Base-by-base conservation (phyloP, 495 filamentous ascomycete species). In the Echria macrotheca region DNA sequence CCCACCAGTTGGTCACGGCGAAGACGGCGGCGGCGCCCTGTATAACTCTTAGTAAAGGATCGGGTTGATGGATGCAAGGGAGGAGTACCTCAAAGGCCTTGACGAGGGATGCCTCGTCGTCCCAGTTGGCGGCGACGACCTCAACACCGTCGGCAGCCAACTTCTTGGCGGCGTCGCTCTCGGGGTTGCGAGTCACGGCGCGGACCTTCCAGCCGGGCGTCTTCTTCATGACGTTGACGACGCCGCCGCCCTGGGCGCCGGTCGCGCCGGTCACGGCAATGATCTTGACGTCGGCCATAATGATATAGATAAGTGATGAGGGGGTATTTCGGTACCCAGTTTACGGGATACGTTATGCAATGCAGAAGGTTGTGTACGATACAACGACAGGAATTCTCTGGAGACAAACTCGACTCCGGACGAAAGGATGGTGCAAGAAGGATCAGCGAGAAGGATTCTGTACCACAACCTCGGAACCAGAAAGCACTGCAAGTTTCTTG, bases 101-200 rank as follows among this genome's bases (percentile, higher is more conserved):
- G 11, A 33, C 26, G 4, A 58, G 43, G 10, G 42, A 46, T 1
- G 41, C 45, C 22, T 50, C 28, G 19, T 63, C 53, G 42, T 62
- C 56, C 0, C 52, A 37, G 44, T 66, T 53, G 2, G 41, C 63
- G 11, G 40, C 44, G 23, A 59, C 57, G 5, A 55, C 45, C 31
- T 59, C 51, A 5, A 60, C 47, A 26, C 51, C 52, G 10, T 54
- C 38, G 29, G 52, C 31, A 14, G 56, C 32, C 9, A 58, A 35
- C 24, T 46, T 33, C 31, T 58, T 49, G 17, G 52, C 52, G 8
- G 48, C 29, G 7, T 38, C 48, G 39, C 52, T 47, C 9, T 38
- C 24, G 9, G 52, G 43, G 23, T 54, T 55, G 25, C 56, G 56
- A 2, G 49, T 58, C 8, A 58, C 23, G 48, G 49, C 52, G n/a